A percentile compares a stretch with the other conserved stretches of the same genome.
phyloP scores from a whole-genome alignment of 768 basidiomycete genomes.

The Naganishia antarctica region DNA sequence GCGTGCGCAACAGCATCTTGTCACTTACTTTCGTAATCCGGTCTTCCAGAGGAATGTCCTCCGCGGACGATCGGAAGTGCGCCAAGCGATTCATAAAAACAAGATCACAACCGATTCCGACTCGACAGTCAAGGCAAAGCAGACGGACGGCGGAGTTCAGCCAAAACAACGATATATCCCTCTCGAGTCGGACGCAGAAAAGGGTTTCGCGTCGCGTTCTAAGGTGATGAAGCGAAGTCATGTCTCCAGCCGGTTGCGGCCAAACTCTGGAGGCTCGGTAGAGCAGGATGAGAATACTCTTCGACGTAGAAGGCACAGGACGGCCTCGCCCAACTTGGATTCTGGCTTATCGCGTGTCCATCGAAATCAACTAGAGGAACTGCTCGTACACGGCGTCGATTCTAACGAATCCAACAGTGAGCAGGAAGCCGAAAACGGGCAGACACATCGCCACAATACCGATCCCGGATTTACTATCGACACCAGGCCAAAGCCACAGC shows the following conservation, averaged over 20 bases:
- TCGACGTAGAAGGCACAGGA: conserved; percentile 12
- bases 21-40: neutral
- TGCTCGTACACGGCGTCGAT: conserved; percentile 3
- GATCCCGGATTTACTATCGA: neutral
- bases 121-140: conserved; percentile 24
- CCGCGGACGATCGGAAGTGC: conserved; percentile 68
- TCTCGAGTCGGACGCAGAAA: conserved; percentile 74
- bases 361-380: conserved; percentile 9
- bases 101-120: conserved; percentile 39
- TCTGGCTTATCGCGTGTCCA: conserved; percentile 1
- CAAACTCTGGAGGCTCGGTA: neutral
- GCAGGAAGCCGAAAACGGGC: neutral
- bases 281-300: neutral
- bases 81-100: conserved; percentile 55
- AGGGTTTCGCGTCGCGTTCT: conserved; percentile 61
- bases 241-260: neutral
- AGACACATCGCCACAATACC: no score
- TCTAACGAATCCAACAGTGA: conserved; percentile 16
- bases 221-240: conserved; percentile 37
- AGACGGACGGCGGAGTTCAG: conserved; percentile 37
- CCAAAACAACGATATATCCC: conserved; percentile 59
- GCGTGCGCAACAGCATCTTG: neutral
- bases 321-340: conserved; percentile 15
- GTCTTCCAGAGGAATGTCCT: conserved; percentile 80
- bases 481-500: neutral